These are phyloP conservation scores for Pseudopediastrum boryanum DNA, from an alignment of 139 green algal genomes.

Conservation along the genomic window DNA sequence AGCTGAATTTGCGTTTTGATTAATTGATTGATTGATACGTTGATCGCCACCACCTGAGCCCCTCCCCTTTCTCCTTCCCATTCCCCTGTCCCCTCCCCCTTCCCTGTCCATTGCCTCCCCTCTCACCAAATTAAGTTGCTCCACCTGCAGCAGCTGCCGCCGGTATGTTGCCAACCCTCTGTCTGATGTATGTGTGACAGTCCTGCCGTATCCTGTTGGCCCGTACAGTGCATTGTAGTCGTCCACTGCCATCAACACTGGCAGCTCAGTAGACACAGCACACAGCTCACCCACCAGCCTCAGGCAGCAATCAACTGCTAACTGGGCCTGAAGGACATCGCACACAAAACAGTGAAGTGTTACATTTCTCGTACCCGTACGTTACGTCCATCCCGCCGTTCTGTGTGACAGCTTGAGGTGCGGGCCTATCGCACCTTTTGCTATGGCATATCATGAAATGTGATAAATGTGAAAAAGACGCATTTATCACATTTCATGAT, in stretches of 20 bases:
- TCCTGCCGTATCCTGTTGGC: slow-evolving; percentile 54
- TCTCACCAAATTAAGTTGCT: slow-evolving; percentile 58
- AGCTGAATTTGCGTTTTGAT: too few species aligned
- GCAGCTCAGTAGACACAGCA: slow-evolving; percentile 5
- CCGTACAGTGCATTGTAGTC: slow-evolving; percentile 74
- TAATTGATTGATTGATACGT: too few species aligned
- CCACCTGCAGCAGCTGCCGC: slow-evolving; percentile 37
- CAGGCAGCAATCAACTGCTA: slow-evolving; percentile 46
- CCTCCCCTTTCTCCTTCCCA: too few species aligned
- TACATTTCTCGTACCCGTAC: too few species aligned
- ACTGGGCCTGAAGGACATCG: slow-evolving; percentile 32
- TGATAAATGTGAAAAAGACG: too few species aligned
- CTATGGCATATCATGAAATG: too few species aligned
- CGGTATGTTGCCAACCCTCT: slow-evolving; percentile 16
- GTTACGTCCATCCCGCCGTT: too few species aligned
- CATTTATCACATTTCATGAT: too few species aligned
- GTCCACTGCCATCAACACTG: slow-evolving; percentile 68
- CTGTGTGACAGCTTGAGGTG: too few species aligned
- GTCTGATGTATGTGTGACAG: not conserved
- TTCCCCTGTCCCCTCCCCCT: not conserved
- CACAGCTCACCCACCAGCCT: slow-evolving; percentile 38
- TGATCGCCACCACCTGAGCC: too few species aligned
- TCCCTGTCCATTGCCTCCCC: not conserved
- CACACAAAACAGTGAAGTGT: too few species aligned
- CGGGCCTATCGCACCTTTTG: too few species aligned